A percentile compares a stretch with the other conserved stretches of the same genome.
Evolutionary conservation across 768 basidiomycete species (phyloP).

Genomic region (Gelatoporia subvermispora): DNA sequence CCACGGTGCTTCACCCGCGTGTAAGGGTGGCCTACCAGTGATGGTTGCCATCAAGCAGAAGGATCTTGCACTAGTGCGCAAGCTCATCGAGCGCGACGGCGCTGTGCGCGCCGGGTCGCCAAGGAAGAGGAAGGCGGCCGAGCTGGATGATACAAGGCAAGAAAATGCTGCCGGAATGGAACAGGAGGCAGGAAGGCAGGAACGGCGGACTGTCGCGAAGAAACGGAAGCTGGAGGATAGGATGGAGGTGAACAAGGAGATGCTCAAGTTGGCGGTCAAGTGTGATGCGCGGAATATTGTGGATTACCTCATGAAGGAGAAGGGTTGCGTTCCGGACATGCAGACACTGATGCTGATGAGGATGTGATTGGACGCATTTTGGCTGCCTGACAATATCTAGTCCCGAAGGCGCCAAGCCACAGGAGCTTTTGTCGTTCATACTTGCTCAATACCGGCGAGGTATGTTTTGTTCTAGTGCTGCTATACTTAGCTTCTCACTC

Average conservation of each 20-base stretch:
- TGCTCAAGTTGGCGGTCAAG: constrained; percentile 66
- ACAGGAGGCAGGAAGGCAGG: not conserved
- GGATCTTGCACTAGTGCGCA: constrained; percentile 61
- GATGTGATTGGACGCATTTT: constrained; percentile 1
- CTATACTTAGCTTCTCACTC: too few relatives aligned
- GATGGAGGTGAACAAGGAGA: constrained; percentile 43
- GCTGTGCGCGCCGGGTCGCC: constrained; percentile 10
- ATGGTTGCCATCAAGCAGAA: constrained; percentile 69
- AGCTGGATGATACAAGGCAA: not conserved
- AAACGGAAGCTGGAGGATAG: constrained; percentile 56
- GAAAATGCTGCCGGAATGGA: not conserved
- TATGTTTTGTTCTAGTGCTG: too few relatives aligned
- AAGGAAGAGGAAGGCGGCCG: constrained; percentile 7
- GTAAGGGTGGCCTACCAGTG: constrained; percentile 61
- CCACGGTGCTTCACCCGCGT: constrained; percentile 64
- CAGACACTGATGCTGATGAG: constrained; percentile 47
- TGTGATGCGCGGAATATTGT: constrained; percentile 64
- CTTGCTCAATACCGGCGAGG: too few relatives aligned
- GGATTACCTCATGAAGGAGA: constrained; percentile 65
- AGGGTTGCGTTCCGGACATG: constrained; percentile 70
- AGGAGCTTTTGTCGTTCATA: too few relatives aligned
- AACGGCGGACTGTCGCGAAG: constrained; percentile 27
- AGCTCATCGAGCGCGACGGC: constrained; percentile 64
- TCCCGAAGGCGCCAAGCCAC: too few relatives aligned
- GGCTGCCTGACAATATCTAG: too few relatives aligned